Evolutionary conservation across 2,329 filamentous ascomycete species (phyloP).

Genomic region (Ceratocystis colombiana): DNA sequence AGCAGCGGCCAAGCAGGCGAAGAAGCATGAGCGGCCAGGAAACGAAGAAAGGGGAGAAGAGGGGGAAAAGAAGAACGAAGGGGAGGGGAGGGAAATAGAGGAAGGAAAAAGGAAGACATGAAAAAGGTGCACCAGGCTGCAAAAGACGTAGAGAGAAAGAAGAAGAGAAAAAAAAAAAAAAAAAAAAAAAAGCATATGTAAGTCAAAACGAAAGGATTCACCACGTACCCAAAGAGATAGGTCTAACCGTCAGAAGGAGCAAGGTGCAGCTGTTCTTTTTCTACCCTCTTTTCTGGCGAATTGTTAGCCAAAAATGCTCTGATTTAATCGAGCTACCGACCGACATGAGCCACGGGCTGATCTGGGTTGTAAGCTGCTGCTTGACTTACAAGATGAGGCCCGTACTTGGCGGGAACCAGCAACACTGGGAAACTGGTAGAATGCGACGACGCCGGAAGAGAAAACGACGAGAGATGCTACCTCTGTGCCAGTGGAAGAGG

Average conservation of each 20-base stretch:
- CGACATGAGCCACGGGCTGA: too few relatives aligned
- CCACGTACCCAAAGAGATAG: not conserved
- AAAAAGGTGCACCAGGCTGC: not conserved
- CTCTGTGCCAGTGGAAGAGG: too few relatives aligned
- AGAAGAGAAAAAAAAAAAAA: not conserved
- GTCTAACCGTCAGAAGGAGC: not conserved
- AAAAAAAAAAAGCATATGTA: slow-evolving; percentile 2
- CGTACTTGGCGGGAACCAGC: too few relatives aligned
- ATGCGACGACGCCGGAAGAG: too few relatives aligned
- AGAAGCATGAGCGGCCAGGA: not conserved
- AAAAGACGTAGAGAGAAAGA: not conserved
- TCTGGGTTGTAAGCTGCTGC: too few relatives aligned
- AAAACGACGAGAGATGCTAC: too few relatives aligned
- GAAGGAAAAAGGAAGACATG: not conserved
- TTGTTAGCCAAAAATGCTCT: too few relatives aligned
- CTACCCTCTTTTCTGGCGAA: too few relatives aligned
- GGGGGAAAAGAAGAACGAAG: not conserved
- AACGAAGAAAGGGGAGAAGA: not conserved
- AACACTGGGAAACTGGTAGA: too few relatives aligned
- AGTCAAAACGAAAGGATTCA: not conserved
- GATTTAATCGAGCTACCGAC: too few relatives aligned
- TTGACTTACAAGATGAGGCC: too few relatives aligned
- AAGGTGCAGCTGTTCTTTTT: not conserved
- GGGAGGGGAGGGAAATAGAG: not conserved
- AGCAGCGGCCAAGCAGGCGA: not conserved